These are phyloP conservation scores for Plasmopara viticola DNA, from an alignment of 352 stramenopile species.

Conservation along the genomic window DNA sequence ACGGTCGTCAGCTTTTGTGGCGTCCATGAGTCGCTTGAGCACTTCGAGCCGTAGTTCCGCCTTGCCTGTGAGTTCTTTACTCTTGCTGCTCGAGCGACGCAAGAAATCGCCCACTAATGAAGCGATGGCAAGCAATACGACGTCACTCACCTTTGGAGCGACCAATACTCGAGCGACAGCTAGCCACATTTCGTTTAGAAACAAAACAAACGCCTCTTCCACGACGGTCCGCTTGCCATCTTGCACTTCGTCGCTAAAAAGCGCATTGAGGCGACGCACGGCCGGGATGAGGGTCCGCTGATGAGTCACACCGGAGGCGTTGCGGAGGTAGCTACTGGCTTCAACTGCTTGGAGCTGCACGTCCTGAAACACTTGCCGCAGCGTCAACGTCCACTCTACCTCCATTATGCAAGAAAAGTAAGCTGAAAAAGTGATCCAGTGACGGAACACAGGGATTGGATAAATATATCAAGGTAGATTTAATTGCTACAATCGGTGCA, in stretches of 20 bases:
- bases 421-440: too few relatives aligned
- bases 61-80: conserved; percentile 20
- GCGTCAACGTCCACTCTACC: conserved; percentile 46
- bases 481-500: too few relatives aligned
- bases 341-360: conserved; percentile 60
- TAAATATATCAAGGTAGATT: too few relatives aligned
- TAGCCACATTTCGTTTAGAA: conserved; percentile 58
- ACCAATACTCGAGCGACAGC: conserved; percentile 45
- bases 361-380: conserved; percentile 63
- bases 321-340: conserved; percentile 32
- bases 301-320: conserved; percentile 16
- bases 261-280: conserved; percentile 38
- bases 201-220: conserved; percentile 54
- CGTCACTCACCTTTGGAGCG: conserved; percentile 34
- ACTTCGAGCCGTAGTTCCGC: conserved; percentile 45
- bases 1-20: conserved; percentile 58
- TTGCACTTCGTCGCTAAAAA: conserved; percentile 48
- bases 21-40: conserved; percentile 37
- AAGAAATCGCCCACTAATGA: conserved; percentile 52
- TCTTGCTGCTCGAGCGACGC: conserved; percentile 16
- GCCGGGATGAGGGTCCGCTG: conserved; percentile 44
- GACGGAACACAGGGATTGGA: too few relatives aligned
- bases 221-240: conserved; percentile 27
- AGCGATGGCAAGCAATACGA: conserved; percentile 41
- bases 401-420: conserved; percentile 3